These are phyloP conservation scores for Pestalotiopsis sp. DNA, from an alignment of 2,329 filamentous ascomycete genomes.

Conservation along the genomic window DNA sequence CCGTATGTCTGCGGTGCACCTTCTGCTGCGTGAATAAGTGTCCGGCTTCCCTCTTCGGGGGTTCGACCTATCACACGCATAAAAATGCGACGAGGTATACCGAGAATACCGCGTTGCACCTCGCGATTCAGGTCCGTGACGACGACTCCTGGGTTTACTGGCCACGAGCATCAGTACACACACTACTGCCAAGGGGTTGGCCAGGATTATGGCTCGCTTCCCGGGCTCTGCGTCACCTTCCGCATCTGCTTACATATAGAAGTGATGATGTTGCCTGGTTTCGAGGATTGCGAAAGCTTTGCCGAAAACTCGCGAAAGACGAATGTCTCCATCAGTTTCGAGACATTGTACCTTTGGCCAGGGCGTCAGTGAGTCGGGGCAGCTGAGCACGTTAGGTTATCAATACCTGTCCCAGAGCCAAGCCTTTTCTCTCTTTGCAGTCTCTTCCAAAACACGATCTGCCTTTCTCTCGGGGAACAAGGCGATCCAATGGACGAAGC, in stretches of 20 bases:
- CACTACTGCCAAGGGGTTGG: not conserved
- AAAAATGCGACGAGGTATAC: conserved; percentile 6
- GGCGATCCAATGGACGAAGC: conserved; percentile 17
- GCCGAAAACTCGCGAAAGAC: conserved; percentile 14
- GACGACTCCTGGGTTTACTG: conserved; percentile 16
- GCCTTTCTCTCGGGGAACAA: conserved; percentile 15
- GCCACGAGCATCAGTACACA: not conserved
- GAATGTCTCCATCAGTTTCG: conserved; percentile 18
- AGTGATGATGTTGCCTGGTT: conserved; percentile 14
- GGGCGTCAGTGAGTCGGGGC: not conserved
- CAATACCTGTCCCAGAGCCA: conserved; percentile 8
- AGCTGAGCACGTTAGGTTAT: not conserved
- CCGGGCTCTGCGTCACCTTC: not conserved
- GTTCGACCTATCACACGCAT: conserved; percentile 14
- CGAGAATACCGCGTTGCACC: not conserved
- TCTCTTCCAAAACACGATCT: conserved; percentile 11
- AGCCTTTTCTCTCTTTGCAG: conserved; percentile 11
- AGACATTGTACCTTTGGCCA: conserved; percentile 14
- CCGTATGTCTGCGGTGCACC: conserved; percentile 16
- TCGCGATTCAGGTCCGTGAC: conserved; percentile 15
- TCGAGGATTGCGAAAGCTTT: conserved; percentile 7
- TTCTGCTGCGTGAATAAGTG: conserved; percentile 16
- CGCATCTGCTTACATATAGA: conserved; percentile 3
- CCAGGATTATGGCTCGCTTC: not conserved
- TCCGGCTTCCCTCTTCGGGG: conserved; percentile 15